Evolutionary conservation across 176 grass and related monocot species (phyloP), one percentile per base, ranked within the genome.

Genomic region (Tillandsia leiboldiana): DNA sequence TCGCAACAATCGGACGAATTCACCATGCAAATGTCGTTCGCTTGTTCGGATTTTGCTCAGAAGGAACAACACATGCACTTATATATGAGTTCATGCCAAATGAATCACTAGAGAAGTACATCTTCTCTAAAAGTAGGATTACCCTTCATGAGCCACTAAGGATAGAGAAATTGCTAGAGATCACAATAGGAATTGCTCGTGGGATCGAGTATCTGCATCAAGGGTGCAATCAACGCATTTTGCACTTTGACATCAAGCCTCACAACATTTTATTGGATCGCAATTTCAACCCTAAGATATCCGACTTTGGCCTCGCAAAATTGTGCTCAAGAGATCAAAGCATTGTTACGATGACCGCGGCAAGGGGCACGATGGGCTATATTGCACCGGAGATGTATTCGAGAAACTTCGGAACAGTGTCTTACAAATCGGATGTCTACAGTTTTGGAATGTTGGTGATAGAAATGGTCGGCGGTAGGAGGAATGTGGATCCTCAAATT

Each of bases 41-140:
- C 18, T 42, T 67, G 24, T 10, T 67, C 12, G 62, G 62, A 3
- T 64, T 64, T 26, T 66, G 64, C 23, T 66, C 26, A 0, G 64
- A 66, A 8, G 64, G 66, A 13, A 50, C 66, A 23, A 50, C 12
- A 9, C 48, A 42, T 7, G 66, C 66, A 18, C 66, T 69, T 1
- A 50, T 69, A 18, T 69, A 69, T 11, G 66, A 69, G 14, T 69
- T 69, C 47, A 23, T 69, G 66, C n/a, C 66, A 2, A 69, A 69
- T 22, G 48, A 69, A 10, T 69, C 66, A n/a, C 20, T 69, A 9
- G 66, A 69, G 48, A 69, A 69, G 66, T 50, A 11, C 48, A 69
- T 69, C 47, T 69, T 69, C 66, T 13, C 47, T 1, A 69, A 22
- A 50, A 9, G 20, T 20, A 20, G 12, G 49, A 69, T 51, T 18